phyloP scores from a whole-genome alignment of 2,329 filamentous ascomycete genomes.

The Aspergillus ochraceus region DNA sequence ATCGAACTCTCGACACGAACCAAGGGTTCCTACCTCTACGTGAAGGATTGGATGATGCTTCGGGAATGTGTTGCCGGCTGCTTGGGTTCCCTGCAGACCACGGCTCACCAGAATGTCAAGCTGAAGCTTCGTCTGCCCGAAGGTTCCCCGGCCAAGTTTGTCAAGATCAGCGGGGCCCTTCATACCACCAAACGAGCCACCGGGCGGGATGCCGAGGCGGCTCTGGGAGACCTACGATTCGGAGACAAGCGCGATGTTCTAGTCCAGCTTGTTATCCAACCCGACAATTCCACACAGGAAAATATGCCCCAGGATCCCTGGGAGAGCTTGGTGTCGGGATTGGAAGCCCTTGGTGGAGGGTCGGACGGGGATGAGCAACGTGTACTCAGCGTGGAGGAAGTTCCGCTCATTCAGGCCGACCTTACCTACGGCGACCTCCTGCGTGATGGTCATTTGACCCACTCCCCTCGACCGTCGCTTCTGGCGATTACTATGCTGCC shows the following conservation, averaged over 20 bases:
- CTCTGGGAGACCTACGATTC: constrained; percentile 87
- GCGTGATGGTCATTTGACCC: constrained; percentile 79
- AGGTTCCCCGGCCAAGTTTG: constrained; percentile 95
- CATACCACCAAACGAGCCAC: constrained; percentile 96
- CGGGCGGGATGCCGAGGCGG: constrained; percentile 89
- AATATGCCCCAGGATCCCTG: constrained; percentile 89
- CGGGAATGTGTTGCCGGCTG: constrained; percentile 94
- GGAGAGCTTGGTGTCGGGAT: constrained; percentile 93
- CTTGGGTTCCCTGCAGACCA: constrained; percentile 84
- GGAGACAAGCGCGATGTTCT: constrained; percentile 94
- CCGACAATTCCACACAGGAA: constrained; percentile 80
- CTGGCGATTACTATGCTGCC: constrained; percentile 93
- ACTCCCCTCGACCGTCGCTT: constrained; percentile 84
- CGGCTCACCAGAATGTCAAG: constrained; percentile 98
- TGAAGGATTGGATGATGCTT: constrained; percentile 99
- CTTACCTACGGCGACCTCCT: constrained; percentile 91
- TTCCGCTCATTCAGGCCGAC: constrained; percentile 92
- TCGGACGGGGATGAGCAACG: constrained; percentile 84
- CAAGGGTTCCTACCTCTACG: constrained; percentile 95
- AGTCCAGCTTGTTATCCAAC: constrained; percentile 88
- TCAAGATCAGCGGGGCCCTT: constrained; percentile 95
- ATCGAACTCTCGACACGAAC: constrained; percentile 94
- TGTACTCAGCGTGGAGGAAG: constrained; percentile 83
- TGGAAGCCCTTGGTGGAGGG: constrained; percentile 88
- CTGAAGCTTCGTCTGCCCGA: constrained; percentile 91